Evolutionary conservation across 768 basidiomycete species (phyloP).

Genomic region (Termitomyces sp.): DNA sequence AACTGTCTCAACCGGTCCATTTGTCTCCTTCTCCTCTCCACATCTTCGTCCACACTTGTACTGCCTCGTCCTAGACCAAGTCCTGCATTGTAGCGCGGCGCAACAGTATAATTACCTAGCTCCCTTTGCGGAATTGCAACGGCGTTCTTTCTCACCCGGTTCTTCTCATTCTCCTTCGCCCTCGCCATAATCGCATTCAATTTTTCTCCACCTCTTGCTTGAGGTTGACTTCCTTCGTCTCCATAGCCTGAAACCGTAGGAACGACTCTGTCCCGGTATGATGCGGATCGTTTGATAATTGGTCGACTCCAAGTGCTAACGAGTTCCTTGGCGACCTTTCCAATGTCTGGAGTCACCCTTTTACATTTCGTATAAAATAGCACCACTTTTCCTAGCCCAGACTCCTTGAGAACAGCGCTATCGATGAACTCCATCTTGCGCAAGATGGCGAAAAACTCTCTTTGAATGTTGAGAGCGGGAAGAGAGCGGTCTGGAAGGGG

Average conservation of each 20-base stretch:
- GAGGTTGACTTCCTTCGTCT: constrained; percentile 32
- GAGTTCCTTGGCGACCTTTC: constrained; percentile 79
- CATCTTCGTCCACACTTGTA: constrained; percentile 67
- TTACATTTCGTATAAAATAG: constrained; percentile 97
- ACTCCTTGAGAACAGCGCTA: constrained; percentile 84
- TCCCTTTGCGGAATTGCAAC: constrained; percentile 80
- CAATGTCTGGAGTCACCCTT: constrained; percentile 78
- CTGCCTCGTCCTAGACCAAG: constrained; percentile 44
- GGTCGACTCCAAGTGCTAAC: constrained; percentile 86
- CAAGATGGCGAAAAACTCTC: constrained; percentile 81
- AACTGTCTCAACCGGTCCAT: constrained; percentile 68
- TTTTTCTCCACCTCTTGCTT: constrained; percentile 35
- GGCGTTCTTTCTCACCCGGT: constrained; percentile 69
- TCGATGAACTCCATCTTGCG: constrained; percentile 93
- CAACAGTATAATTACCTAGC: constrained; percentile 75
- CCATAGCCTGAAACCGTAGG: constrained; percentile 46
- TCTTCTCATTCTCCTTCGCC: constrained; percentile 65
- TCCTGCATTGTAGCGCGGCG: constrained; percentile 59
- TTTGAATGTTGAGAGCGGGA: constrained; percentile 94
- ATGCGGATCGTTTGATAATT: constrained; percentile 85
- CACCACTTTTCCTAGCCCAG: constrained; percentile 82
- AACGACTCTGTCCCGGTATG: constrained; percentile 71
- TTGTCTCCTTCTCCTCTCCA: constrained; percentile 69
- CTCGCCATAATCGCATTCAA: constrained; percentile 68
- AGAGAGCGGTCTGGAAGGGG: constrained; percentile 90